Evolutionary conservation across 306 rosid species (phyloP), one percentile per base, ranked within the genome.

Genomic region (Lathyrus oleraceus): DNA sequence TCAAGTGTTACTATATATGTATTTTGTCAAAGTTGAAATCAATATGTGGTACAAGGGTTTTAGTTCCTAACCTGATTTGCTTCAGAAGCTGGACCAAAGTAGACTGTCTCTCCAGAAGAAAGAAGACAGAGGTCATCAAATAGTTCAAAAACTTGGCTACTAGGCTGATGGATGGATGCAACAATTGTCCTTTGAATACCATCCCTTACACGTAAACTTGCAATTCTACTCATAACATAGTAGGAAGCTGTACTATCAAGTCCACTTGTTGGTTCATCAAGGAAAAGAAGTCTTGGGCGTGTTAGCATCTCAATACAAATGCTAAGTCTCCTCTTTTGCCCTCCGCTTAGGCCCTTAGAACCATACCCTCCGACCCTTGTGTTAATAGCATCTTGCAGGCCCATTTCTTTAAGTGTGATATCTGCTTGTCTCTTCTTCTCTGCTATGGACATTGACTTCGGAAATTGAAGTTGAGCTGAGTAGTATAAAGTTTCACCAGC

Each of bases 81-180:
- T 16, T 58, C 76, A 39, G 90, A 79, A 53, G 78, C 96, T 47
- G 86, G 87, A 38, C 97, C 95, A 81, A 91, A 86, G 58, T 86
- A 88, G 1, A 88, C 83, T 1, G 86, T 81, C 74, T 66, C 72
- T 9, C 95, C 95, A 3, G 81, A 63, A 27, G 87, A 91, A 17
- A 91, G 78, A 69, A 91, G 95, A 43, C 83, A 91, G n/a, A 91
- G 92, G 47, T 75, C 72, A 15, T 86, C 15, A 13, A 86, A 91
- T 32, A 91, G 88, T 44, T 73, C 81, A 70, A 88, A 91, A n/a
- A 86, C 80, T 69, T 89, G 91, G 43, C 30, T 66, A 78, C 90
- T 79, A 5, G 90, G 96, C 44, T 89, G 92, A 77, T 87, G 96
- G 39, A 89, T 87, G n/a, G 97, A 88, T n/a, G 86, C 83, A 52